Evolutionary conservation across 2,329 filamentous ascomycete species (phyloP), one percentile per base, ranked within the genome.

Genomic region (Fusarium virguliforme): DNA sequence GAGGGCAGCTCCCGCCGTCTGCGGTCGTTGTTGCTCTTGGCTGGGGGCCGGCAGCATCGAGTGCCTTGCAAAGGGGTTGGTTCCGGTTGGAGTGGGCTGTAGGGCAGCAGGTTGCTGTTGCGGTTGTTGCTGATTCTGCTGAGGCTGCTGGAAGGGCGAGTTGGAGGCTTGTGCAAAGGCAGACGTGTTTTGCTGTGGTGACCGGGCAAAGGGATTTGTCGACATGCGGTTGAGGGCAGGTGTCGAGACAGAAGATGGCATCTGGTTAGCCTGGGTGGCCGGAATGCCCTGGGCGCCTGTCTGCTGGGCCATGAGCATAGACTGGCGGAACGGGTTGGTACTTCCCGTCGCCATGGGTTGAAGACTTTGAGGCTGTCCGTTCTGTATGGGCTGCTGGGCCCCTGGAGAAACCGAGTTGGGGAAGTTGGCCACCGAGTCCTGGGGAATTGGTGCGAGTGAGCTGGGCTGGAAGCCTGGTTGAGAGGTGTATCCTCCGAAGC

Each of bases 321-420:
- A 98, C 78, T 94, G 92, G 43, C 96, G 89, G 88, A 99, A 99
- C 0, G 96, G 96, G 78, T 99, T 99, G 8, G 94, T 97, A 24
- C 85, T 90, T 38, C 81, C 81, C 9, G 79, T 74, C 48, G 70
- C 72, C 73, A 77, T 77, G 4, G 74, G 74, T 61, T 74, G 74
- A 30, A 72, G 72, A 1, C 67, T 65, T 8, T 75, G 73, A 6
- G 72, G 69, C 15, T 73, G 71, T 56, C 65, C 70, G 15, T 65
- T 73, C 30, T 74, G 74, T 18, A 60, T 51, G 18, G 72, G 70
- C 34, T 72, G 77, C 4, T 71, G 71, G 2, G 59, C 68, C n/a
- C 55, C 63, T 10, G 72, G 62, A 22, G 75, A 65, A 8, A 60
- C 63, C 26, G 70, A 71, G 24, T 63, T 83, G 76, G 87, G 83